A percentile compares a stretch with the other conserved stretches of the same genome.
These are phyloP conservation scores for Gentiana straminea DNA, from an alignment of 257 asterid genomes.

Conservation along the genomic window DNA sequence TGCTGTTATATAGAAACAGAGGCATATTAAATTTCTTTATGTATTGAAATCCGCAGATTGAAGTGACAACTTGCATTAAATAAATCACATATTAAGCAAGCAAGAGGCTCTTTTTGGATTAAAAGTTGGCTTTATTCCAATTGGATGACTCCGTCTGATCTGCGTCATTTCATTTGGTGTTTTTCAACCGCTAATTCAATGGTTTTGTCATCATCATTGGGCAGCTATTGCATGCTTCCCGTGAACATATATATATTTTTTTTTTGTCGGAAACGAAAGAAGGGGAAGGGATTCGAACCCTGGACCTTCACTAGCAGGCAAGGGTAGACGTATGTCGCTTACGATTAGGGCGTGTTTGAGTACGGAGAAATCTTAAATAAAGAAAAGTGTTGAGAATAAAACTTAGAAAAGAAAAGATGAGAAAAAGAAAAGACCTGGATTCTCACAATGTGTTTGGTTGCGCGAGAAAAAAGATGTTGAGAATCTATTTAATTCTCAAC, in stretches of 20 bases:
- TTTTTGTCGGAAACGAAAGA: not conserved
- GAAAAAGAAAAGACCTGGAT: no score
- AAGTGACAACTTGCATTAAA: constrained; percentile 9
- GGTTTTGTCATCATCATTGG: not conserved
- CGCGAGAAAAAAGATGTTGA: no score
- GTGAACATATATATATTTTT: not conserved
- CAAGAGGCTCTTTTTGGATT: constrained; percentile 1
- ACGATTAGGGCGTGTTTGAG: no score
- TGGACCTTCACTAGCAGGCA: no score
- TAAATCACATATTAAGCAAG: not conserved
- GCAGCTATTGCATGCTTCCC: not conserved
- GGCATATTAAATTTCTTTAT: not conserved
- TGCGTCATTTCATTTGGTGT: not conserved
- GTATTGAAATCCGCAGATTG: not conserved
- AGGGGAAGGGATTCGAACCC: no score
- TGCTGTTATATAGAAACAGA: no score
- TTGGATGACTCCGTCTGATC: not conserved
- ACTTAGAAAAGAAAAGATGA: no score
- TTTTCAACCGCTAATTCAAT: not conserved
- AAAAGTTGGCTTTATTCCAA: not conserved
- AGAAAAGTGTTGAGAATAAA: no score
- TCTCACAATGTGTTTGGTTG: no score
- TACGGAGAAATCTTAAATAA: no score
- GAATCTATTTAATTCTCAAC: no score
- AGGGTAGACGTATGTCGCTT: no score